Evolutionary conservation across 2,329 filamentous ascomycete genomes (phyloP), one percentile per base, ranked within the genome.

Genomic region (Fulvia fulva): DNA sequence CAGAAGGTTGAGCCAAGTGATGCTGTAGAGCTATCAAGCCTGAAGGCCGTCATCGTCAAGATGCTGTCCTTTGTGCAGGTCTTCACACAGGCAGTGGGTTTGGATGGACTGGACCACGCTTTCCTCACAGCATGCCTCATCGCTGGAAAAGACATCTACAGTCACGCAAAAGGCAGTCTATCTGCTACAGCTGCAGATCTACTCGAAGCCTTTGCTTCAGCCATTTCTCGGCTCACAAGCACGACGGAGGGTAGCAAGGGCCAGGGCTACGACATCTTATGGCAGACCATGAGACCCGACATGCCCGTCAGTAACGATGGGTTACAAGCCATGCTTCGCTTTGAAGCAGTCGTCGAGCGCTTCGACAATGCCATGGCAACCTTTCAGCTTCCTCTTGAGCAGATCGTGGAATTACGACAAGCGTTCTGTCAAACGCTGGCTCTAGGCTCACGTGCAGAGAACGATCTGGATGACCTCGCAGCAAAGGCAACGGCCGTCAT

Each of bases 201-300:
- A 16, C 21, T 22, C 21, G 44, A 46, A 26, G 16, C 37, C 16
- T n/a, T 30, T 12, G 5, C 45, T 3, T 51, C 47, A 16, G 37
- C 34, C 21, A 47, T 63, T 11, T 52, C 51, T 26, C 47, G 25
- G n/a, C 21, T 47, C n/a, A 47, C 44, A 5, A 23, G 57, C 11
- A 51, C 57, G 6, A 50, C 63, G 14, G 43, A 57, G 21, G 49
- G 53, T 12, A 44, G 50, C 32, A 53, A 41, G 32, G 65, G 67
- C 28, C 51, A 58, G 26, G 68, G 61, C 25, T 67, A 64, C 49
- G 58, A 63, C 1, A 50, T 63, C 19, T 34, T 73, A 19, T 73
- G 92, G 93, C 82, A 83, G 44, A 68, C 78, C 1, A 83, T 95
- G 68, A 83, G 88, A 54, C 90, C 91, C 30, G 68, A 68, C 11